Evolutionary conservation across 75 land plant species (phyloP), one percentile per base, ranked within the genome.

Genomic region (Ceratopteris richardii): DNA sequence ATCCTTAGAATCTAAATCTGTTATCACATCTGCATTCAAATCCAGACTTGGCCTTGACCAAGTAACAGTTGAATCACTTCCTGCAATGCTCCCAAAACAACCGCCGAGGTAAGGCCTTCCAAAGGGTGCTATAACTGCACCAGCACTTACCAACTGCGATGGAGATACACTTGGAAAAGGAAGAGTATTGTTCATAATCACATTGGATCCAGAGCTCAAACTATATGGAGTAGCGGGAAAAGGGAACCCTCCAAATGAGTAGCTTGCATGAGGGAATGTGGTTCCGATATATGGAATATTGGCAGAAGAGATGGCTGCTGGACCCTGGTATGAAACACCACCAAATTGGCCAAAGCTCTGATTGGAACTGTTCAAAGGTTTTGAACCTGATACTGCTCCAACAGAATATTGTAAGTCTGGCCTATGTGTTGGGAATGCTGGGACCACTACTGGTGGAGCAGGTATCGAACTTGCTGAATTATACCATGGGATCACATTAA

Each of bases 41-140:
- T 93, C 96, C 47, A 89, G 57, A 54, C 69, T 76, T 30, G 80
- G 71, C 16, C 81, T 80, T 24, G 67, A 48, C 31, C 75, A 64
- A 29, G 57, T 67, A 30, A 58, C 64, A 22, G 68, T 71, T 43
- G 44, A 62, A 25, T 63, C 42, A 59, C 56, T 56, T 21, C 66
- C 25, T 13, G 69, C 48, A 1, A 26, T 52, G 22, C 54, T 62
- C n/a, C 73, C 57, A 20, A 60, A 50, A 37, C 71, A 61, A 60
- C 56, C 71, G 75, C 78, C 66, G 25, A 81, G 20, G 52, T 75
- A 72, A 13, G 81, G 79, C 31, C 77, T 56, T 25, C 25, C 54
- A 42, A 30, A 59, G 25, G 62, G 14, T 31, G 68, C 7, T 18
- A 51, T 24, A 3, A 44, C 51, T 25, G 62, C 64, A 27, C 61